Evolutionary conservation across 805 yeast species (phyloP).

Genomic region (Starmerella roubikii): DNA sequence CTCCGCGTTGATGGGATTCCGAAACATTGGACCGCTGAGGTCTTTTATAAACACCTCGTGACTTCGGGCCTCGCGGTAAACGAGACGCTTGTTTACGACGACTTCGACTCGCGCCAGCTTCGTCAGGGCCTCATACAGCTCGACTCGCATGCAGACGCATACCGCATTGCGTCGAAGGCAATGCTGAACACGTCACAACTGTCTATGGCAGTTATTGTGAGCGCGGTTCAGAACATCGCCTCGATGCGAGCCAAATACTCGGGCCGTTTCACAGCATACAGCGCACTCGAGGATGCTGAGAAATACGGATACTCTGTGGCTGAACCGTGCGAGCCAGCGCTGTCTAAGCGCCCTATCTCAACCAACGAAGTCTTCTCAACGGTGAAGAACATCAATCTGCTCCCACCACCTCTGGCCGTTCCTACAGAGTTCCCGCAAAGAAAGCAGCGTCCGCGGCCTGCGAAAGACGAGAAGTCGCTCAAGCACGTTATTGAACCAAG

Average conservation of each 20-base stretch:
- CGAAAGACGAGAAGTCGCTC: too few relatives aligned
- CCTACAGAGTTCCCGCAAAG: too few relatives aligned
- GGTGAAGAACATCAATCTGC: too few relatives aligned
- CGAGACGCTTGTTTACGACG: constrained; percentile 12
- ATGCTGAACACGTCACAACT: constrained; percentile 2
- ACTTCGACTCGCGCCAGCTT: constrained; percentile 8
- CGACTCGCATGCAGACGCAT: neutral
- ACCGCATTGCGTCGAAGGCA: neutral
- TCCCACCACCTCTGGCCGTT: too few relatives aligned
- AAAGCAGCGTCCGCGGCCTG: too few relatives aligned
- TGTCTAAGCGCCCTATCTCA: too few relatives aligned
- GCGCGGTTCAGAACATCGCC: constrained; percentile 11
- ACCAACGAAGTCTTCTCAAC: too few relatives aligned
- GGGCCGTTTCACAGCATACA: constrained; percentile 13
- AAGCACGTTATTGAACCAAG: too few relatives aligned
- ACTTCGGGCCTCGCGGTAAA: constrained; percentile 3
- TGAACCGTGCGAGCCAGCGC: constrained; percentile 9
- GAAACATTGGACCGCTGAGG: constrained; percentile 10
- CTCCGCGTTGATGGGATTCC: constrained; percentile 16
- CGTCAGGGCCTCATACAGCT: constrained; percentile 14
- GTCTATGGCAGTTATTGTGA: constrained; percentile 1
- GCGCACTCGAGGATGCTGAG: constrained; percentile 1
- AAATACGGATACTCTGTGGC: constrained; percentile 10
- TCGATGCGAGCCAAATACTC: constrained; percentile 8
- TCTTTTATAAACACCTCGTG: constrained; percentile 6